phyloP scores from a whole-genome alignment of 441 rosid species.

The Aquilaria agallochum region DNA sequence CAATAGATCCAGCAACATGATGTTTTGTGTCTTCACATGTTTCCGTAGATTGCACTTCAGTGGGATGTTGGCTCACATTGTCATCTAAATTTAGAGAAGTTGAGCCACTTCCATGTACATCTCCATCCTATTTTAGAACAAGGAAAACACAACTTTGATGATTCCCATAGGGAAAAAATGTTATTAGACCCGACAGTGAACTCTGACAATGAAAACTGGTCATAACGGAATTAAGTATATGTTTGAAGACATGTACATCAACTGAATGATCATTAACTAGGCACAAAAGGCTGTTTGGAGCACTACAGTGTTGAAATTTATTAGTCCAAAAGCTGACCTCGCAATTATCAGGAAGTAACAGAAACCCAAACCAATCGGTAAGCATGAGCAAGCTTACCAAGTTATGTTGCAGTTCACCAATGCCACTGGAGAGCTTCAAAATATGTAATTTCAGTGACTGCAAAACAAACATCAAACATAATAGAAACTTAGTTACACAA shows the following conservation, averaged over 20 bases:
- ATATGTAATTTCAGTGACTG: slow-evolving; percentile 97
- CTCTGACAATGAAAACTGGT: too few relatives aligned
- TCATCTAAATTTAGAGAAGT: slow-evolving; percentile 19
- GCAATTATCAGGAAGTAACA: neutral
- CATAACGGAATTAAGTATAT: too few relatives aligned
- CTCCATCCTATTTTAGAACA: slow-evolving; percentile 37
- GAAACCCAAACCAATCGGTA: slow-evolving; percentile 10
- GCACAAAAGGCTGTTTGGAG: too few relatives aligned
- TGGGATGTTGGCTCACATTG: slow-evolving; percentile 7
- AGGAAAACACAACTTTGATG: slow-evolving; percentile 16
- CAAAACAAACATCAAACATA: slow-evolving; percentile 18
- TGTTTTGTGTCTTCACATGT: slow-evolving; percentile 11
- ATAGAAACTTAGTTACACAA: too few relatives aligned
- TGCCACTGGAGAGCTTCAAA: slow-evolving; percentile 64
- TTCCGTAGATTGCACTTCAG: slow-evolving; percentile 22
- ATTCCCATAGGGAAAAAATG: too few relatives aligned
- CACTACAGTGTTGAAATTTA: too few relatives aligned
- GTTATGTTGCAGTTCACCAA: slow-evolving; percentile 55
- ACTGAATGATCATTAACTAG: slow-evolving; percentile 9
- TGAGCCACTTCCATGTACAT: slow-evolving; percentile 29
- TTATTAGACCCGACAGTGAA: too few relatives aligned
- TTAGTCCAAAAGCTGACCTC: too few relatives aligned
- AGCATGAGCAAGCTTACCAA: slow-evolving; percentile 50
- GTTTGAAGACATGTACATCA: slow-evolving; percentile 4
- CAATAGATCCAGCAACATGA: slow-evolving; percentile 8